A percentile compares a stretch with the other conserved stretches of the same genome.
Evolutionary conservation across 2,329 filamentous ascomycete species (phyloP).

Genomic region (Colletotrichum theobromicola): DNA sequence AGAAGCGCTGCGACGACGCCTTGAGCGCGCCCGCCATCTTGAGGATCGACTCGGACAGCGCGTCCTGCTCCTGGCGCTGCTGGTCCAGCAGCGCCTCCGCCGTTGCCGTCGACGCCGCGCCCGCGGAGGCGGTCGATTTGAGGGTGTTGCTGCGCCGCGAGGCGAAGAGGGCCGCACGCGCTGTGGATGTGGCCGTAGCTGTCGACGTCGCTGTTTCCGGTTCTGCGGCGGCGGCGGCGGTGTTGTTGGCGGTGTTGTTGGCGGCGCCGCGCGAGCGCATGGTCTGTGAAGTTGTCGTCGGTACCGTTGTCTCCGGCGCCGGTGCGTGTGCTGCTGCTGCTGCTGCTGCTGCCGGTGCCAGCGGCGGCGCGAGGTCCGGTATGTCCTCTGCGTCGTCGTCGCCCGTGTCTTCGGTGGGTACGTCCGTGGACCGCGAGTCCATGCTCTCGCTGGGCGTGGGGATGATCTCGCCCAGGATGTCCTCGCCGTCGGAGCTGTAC

Average conservation of each 20-base stretch:
- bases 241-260: too few species aligned
- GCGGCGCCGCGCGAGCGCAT: constrained; percentile 37
- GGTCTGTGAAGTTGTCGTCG: constrained; percentile 18
- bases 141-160: constrained; percentile 30
- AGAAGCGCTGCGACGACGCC: constrained; percentile 74
- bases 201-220: constrained; percentile 27
- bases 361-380: background rate
- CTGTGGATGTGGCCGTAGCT: constrained; percentile 41
- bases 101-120: constrained; percentile 51
- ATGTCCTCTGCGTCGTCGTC: constrained; percentile 21
- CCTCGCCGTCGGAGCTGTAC: constrained; percentile 60
- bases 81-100: constrained; percentile 77
- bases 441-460: constrained; percentile 60
- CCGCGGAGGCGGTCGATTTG: constrained; percentile 30
- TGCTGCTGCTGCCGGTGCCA: background rate
- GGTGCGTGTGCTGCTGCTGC: background rate
- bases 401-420: constrained; percentile 24
- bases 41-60: constrained; percentile 81
- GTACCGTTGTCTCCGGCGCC: background rate
- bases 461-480: constrained; percentile 60
- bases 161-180: constrained; percentile 51
- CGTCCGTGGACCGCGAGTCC: constrained; percentile 36
- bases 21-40: constrained; percentile 81
- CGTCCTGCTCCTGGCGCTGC: constrained; percentile 82
- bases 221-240: constrained; percentile 22